Evolutionary conservation across 2,329 filamentous ascomycete species (phyloP).

Genomic region (Trichoderma harzianum): DNA sequence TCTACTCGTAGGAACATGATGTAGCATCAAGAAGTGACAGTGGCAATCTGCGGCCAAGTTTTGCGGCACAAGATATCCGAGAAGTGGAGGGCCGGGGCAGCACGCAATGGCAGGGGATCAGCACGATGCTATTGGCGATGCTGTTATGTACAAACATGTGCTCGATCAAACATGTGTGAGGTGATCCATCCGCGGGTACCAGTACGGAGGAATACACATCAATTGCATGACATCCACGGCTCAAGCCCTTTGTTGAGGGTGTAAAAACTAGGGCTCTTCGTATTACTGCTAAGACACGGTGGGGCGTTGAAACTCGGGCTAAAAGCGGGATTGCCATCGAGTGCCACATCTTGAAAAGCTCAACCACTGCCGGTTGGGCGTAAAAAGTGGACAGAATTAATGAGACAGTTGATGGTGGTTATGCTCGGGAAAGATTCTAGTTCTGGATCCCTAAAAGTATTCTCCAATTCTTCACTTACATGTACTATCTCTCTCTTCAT

Average conservation of each 20-base stretch:
- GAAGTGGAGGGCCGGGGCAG: conserved; percentile 7
- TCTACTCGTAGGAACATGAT: not conserved
- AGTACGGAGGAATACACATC: not conserved
- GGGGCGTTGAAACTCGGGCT: not conserved
- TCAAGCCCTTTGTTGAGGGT: not conserved
- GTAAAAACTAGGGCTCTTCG: not conserved
- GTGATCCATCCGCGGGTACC: not conserved
- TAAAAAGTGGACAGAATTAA: not conserved
- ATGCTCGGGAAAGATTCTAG: not conserved
- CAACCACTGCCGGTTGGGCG: conserved; percentile 7
- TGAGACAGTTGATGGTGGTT: not conserved
- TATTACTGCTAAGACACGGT: not conserved
- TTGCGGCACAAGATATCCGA: conserved; percentile 7
- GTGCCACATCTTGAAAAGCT: conserved; percentile 4
- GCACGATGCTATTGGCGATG: not conserved
- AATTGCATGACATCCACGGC: not conserved
- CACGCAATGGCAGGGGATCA: conserved; percentile 7
- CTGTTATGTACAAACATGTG: not conserved
- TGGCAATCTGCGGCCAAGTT: not conserved
- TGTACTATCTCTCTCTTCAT: not conserved
- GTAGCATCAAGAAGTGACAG: not conserved
- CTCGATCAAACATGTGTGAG: not conserved
- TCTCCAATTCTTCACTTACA: not conserved
- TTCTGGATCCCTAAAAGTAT: not conserved
- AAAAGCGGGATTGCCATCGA: conserved; percentile 14